A percentile compares a stretch with the other conserved stretches of the same genome.
Evolutionary conservation across 2,329 filamentous ascomycete species (phyloP).

Genomic region (Arthrinium phaeospermum): DNA sequence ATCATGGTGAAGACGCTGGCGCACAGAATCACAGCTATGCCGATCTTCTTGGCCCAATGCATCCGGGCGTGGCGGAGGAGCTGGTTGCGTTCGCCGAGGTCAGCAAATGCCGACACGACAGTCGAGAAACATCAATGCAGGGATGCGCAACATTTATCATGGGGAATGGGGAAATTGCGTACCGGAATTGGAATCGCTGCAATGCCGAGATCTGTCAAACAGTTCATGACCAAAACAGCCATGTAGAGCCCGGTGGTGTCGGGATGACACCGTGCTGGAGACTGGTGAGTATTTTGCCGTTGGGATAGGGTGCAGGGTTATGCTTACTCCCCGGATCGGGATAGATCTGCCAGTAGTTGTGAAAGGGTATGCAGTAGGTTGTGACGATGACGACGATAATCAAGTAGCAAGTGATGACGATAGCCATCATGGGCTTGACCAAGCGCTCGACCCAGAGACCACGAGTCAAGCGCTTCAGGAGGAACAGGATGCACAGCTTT

Average conservation of each 20-base stretch:
- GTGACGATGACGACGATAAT: neutral
- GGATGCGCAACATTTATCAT: no score
- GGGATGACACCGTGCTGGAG: neutral
- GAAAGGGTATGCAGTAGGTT: neutral
- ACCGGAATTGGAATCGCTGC: neutral
- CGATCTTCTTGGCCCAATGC: neutral
- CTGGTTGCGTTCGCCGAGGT: neutral
- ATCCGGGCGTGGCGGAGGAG: neutral
- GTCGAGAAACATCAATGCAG: no score
- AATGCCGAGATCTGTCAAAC: neutral
- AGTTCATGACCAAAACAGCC: neutral
- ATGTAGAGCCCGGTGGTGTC: neutral
- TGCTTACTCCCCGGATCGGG: conserved; percentile 1
- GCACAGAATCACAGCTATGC: neutral
- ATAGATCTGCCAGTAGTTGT: conserved; percentile 14
- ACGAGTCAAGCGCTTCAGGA: neutral
- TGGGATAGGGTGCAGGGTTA: neutral
- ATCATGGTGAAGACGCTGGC: neutral
- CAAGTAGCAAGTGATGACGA: neutral
- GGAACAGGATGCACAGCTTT: neutral
- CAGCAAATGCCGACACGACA: no score
- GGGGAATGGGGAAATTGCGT: neutral
- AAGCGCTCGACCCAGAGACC: neutral
- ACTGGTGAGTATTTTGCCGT: neutral
- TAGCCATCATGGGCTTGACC: neutral